Evolutionary conservation across 306 rosid species (phyloP), one percentile per base, ranked within the genome.

Genomic region (Gastrolobium villosum): DNA sequence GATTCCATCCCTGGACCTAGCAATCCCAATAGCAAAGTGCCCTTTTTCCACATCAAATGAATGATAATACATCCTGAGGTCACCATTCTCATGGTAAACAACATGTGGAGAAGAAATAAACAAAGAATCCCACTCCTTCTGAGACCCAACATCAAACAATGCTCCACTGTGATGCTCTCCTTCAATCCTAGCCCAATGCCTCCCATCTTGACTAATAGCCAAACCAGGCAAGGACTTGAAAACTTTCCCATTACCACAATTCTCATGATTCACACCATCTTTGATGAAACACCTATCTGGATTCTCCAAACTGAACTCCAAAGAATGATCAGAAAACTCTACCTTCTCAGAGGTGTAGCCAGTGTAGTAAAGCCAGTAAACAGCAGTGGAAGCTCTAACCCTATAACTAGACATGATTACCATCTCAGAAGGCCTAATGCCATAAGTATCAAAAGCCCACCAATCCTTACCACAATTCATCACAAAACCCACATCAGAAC

Each of bases 111-210:
- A 78, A 10, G 90, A 81, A 70, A 93, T 79, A 40, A 88, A 91
- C 63, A 79, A 53, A 46, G 92, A 89, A 81, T 91, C 95, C 94
- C 93, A 93, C 65, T 93, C 94, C 62, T 74, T 81, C 10, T 81
- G 90, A 54, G 69, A 10, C 2, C 98, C 96, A 26, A 93, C 93
- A 82, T 88, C 94, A 75, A 93, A 71, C 46, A 93, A 69, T 64
- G 97, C 94, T 37, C 97, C 98, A 81, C 90, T 91, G 32, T 89
- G 94, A 82, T 93, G 97, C 67, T 89, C 93, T 9, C 94, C 94
- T 83, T 91, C 98, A 80, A 93, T 88, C 83, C 96, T 90, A 75
- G 96, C 96, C 98, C 94, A 93, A 62, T 93, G 84, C 81, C 93
- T 86, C 69, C 98, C 94, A 76, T 90, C 98, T 82, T 89, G 94